Conservation (phyloP, 805 yeast species). For the Wickerhamomyces kurtzmanii region DNA sequence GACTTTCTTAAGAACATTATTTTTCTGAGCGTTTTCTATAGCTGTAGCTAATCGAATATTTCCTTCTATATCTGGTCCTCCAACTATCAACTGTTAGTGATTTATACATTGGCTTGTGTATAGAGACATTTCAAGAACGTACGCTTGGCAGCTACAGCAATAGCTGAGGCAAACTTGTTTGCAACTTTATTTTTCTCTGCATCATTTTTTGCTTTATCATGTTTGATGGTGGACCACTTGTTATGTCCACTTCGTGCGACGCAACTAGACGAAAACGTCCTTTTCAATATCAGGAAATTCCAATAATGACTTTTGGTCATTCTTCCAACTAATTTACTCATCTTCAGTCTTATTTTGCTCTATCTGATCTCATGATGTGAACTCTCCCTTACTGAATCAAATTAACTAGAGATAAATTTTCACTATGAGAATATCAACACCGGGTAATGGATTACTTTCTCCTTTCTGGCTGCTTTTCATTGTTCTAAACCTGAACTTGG, state of each 20-base stretch:
- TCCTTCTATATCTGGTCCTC: slow-evolving; percentile 57
- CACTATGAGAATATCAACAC: no score
- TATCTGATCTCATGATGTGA: no score
- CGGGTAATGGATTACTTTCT: no score
- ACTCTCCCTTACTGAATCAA: no score
- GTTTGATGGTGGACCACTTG: slow-evolving; percentile 93
- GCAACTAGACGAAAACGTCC: slow-evolving; percentile 1
- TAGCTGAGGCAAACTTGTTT: slow-evolving; percentile 61
- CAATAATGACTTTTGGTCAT: no score
- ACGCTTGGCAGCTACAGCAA: slow-evolving; percentile 62
- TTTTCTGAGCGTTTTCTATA: slow-evolving; percentile 66
- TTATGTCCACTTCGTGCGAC: slow-evolving; percentile 56
- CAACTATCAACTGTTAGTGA: slow-evolving; percentile 21
- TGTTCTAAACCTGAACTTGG: no score
- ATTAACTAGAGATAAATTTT: no score
- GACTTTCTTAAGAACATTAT: slow-evolving; percentile 73
- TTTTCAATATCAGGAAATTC: no score
- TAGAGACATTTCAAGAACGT: slow-evolving; percentile 5
- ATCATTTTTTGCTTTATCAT: slow-evolving; percentile 90
- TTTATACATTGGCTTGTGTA: not conserved
- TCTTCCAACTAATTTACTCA: no score
- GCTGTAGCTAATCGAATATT: slow-evolving; percentile 59
- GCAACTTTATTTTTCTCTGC: slow-evolving; percentile 62
- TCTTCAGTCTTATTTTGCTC: no score
- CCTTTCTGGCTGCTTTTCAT: no score